Percentiles rank a stretch among this genome's conserved stretches.
These are phyloP conservation scores for Leccinellum rugosiceps DNA, from an alignment of 768 basidiomycete genomes.

Conservation along the genomic window DNA sequence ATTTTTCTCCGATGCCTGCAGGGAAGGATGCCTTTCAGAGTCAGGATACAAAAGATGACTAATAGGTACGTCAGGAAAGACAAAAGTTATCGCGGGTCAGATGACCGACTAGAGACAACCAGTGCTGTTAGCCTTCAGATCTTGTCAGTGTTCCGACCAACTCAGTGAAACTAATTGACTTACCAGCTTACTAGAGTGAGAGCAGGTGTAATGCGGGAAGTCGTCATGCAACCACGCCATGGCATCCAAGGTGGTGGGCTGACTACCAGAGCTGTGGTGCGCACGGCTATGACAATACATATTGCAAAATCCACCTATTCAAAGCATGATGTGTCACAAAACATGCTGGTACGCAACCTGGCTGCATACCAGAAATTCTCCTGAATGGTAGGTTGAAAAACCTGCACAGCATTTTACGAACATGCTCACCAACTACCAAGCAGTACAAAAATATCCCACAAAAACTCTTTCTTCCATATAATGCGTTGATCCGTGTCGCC, in stretches of 20 bases:
- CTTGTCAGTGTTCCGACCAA: neutral
- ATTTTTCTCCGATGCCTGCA: neutral
- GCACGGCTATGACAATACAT: conserved; percentile 15
- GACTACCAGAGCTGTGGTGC: conserved; percentile 5
- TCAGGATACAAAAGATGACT: conserved; percentile 19
- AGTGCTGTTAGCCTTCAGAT: conserved; percentile 16
- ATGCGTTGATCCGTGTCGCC: conserved; percentile 18
- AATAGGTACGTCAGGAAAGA: neutral
- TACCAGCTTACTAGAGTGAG: conserved; percentile 24
- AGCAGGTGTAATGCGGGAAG: conserved; percentile 7
- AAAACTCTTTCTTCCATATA: conserved; percentile 1
- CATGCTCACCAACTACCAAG: conserved; percentile 17
- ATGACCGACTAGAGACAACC: conserved; percentile 16
- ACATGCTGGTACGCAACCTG: neutral
- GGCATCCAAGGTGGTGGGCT: conserved; percentile 17
- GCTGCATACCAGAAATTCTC: conserved; percentile 17
- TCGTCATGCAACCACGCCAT: conserved; percentile 15
- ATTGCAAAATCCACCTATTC: conserved; percentile 17
- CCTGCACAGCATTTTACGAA: neutral
- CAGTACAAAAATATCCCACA: conserved; percentile 6
- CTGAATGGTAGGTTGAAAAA: neutral
- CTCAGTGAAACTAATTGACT: neutral
- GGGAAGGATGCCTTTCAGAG: conserved; percentile 11
- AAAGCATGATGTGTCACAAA: neutral
- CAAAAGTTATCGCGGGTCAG: neutral